These are phyloP conservation scores for Aschersonia sp. DNA, from an alignment of 2,329 filamentous ascomycete genomes.

Conservation along the genomic window DNA sequence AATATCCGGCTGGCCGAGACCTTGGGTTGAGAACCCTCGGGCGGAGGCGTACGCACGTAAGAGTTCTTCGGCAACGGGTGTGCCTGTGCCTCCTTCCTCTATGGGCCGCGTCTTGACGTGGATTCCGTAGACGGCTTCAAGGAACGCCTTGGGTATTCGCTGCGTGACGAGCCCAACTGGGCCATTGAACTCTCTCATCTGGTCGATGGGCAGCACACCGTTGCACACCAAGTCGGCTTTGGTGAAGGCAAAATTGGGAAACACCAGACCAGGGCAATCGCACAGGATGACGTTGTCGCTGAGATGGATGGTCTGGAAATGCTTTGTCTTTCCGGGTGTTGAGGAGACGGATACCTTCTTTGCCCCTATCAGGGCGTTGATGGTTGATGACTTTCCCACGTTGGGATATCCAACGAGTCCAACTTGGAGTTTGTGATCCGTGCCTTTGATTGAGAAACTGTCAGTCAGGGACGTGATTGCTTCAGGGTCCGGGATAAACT, in stretches of 20 bases:
- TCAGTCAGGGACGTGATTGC: neutral
- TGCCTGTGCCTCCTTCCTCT: constrained; percentile 86
- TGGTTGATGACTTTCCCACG: constrained; percentile 97
- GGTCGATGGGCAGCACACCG: constrained; percentile 89
- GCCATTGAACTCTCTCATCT: constrained; percentile 83
- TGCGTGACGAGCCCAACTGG: constrained; percentile 71
- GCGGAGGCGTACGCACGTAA: constrained; percentile 77
- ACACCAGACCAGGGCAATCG: constrained; percentile 96
- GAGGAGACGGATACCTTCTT: constrained; percentile 98
- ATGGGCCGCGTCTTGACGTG: constrained; percentile 65
- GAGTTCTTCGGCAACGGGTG: constrained; percentile 72
- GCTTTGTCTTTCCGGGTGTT: constrained; percentile 96
- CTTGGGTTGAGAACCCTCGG: constrained; percentile 79
- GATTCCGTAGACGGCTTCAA: constrained; percentile 91
- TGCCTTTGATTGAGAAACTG: constrained; percentile 14
- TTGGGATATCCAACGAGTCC: constrained; percentile 96
- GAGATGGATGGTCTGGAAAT: constrained; percentile 96
- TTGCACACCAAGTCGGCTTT: constrained; percentile 95
- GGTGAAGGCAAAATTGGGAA: constrained; percentile 92
- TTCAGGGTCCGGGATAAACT: constrained; percentile 6
- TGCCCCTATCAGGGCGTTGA: constrained; percentile 94
- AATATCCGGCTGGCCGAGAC: constrained; percentile 83
- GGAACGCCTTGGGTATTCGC: constrained; percentile 72
- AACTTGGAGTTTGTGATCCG: constrained; percentile 62
- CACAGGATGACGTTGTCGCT: constrained; percentile 82